Conservation (phyloP, 495 filamentous ascomycete species). For the Lentithecium fluviatile region DNA sequence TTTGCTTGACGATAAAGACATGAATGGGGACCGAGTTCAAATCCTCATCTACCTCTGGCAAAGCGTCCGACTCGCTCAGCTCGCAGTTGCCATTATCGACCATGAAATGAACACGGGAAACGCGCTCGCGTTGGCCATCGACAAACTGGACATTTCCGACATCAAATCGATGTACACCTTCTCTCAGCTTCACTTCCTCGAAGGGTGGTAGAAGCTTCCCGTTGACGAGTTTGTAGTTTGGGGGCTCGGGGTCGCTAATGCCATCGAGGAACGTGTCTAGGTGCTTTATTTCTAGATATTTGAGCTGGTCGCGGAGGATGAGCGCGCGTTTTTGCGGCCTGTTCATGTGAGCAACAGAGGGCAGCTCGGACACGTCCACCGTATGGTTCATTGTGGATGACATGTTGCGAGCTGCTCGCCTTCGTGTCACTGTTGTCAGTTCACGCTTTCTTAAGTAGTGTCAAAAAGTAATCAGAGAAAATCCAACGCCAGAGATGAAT, state of each 20-base stretch:
- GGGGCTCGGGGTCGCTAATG: conserved; percentile 8
- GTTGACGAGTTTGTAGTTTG: conserved; percentile 11
- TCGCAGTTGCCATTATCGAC: conserved; percentile 6
- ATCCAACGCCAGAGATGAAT: no score
- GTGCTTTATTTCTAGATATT: neutral
- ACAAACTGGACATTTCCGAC: conserved; percentile 16
- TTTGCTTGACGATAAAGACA: neutral
- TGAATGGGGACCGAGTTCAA: conserved; percentile 3
- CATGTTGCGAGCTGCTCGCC: neutral
- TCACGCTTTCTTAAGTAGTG: no score
- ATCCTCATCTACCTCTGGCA: conserved; percentile 2
- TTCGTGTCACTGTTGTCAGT: no score
- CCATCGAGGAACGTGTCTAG: conserved; percentile 25
- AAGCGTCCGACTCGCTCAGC: neutral
- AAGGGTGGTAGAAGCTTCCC: conserved; percentile 1
- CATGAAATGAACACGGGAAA: neutral
- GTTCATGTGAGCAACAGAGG: conserved; percentile 4
- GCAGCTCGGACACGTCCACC: neutral
- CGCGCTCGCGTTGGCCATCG: neutral
- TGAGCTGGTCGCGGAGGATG: conserved; percentile 6
- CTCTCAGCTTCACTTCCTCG: neutral
- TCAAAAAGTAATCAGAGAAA: no score
- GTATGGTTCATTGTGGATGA: neutral
- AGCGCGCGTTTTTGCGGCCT: conserved; percentile 9
- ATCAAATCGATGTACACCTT: conserved; percentile 3